Conservation (phyloP, 2,329 filamentous ascomycete species). For the Pseudocercospora vitis region DNA sequence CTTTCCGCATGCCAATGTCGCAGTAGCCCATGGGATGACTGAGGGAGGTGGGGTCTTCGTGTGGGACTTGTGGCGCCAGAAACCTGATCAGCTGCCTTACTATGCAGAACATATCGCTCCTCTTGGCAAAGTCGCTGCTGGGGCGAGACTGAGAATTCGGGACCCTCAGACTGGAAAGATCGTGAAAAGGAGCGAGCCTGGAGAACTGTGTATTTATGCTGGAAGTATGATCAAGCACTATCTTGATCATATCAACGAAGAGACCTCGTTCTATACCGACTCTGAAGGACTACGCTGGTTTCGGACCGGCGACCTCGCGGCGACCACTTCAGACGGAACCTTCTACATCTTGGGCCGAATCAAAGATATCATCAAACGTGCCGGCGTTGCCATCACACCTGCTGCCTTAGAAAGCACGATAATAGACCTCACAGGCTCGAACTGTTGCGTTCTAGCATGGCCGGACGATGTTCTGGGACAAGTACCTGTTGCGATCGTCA, state of each 20-base stretch:
- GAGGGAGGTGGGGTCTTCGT: conserved; percentile 24
- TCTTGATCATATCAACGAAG: conserved; percentile 20
- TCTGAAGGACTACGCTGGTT: conserved; percentile 26
- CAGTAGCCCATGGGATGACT: conserved; percentile 23
- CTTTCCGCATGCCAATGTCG: conserved; percentile 20
- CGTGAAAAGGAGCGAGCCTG: conserved; percentile 17
- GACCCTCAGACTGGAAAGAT: conserved; percentile 17
- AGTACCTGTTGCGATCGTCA: conserved; percentile 26
- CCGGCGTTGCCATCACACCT: conserved; percentile 26
- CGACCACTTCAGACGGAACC: conserved; percentile 23
- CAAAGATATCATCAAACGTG: conserved; percentile 31
- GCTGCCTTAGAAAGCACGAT: conserved; percentile 31
- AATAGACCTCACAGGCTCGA: conserved; percentile 18
- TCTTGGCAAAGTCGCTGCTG: conserved; percentile 15
- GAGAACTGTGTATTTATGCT: conserved; percentile 23
- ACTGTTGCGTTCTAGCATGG: conserved; percentile 22
- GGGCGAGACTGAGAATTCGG: conserved; percentile 20
- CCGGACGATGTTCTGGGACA: conserved; percentile 23
- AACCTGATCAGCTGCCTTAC: conserved; percentile 17
- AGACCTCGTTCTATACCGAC: conserved; percentile 23
- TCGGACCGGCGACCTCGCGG: conserved; percentile 30
- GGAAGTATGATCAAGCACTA: conserved; percentile 23
- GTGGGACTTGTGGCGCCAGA: conserved; percentile 18
- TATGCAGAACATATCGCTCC: conserved; percentile 20
- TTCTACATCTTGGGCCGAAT: conserved; percentile 30